Conservation (phyloP, 1,284 basidiomycete genomes). For the Trametes pubescens region DNA sequence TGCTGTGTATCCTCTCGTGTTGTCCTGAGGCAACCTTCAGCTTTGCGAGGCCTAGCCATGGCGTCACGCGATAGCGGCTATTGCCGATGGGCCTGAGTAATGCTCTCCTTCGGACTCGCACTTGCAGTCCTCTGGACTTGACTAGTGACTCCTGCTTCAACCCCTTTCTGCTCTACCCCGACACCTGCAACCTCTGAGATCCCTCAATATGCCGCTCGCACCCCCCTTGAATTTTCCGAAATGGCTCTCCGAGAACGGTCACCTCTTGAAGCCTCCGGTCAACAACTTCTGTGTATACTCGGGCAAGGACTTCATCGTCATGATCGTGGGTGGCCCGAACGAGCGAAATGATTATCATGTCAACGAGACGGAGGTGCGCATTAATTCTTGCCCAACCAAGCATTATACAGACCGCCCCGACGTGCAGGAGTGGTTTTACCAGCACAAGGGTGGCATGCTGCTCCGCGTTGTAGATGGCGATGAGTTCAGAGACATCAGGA, state of each 20-base stretch:
- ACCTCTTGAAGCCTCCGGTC: constrained; percentile 88
- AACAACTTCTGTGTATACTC: constrained; percentile 91
- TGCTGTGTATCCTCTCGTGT: no score
- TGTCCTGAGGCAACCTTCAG: no score
- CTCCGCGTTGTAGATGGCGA: constrained; percentile 89
- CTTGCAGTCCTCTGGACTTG: background rate
- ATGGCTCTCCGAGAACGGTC: constrained; percentile 84
- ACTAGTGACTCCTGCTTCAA: background rate
- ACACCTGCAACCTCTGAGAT: background rate
- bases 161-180: background rate
- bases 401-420: background rate
- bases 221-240: constrained; percentile 85
- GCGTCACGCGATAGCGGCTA: constrained; percentile 10
- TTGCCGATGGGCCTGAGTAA: constrained; percentile 20
- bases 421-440: constrained; percentile 92
- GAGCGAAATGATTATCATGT: constrained; percentile 92
- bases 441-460: constrained; percentile 91
- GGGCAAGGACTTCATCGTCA: constrained; percentile 86
- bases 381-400: no score
- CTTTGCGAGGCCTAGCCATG: background rate
- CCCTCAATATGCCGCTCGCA: constrained; percentile 63
- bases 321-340: constrained; percentile 95
- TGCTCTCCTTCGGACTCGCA: background rate
- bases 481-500: constrained; percentile 87
- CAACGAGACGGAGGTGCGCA: constrained; percentile 85